Percentiles rank a stretch among this genome's conserved stretches.
phyloP scores from a whole-genome alignment of 345 rosid genomes.

The Linum lewisii region DNA sequence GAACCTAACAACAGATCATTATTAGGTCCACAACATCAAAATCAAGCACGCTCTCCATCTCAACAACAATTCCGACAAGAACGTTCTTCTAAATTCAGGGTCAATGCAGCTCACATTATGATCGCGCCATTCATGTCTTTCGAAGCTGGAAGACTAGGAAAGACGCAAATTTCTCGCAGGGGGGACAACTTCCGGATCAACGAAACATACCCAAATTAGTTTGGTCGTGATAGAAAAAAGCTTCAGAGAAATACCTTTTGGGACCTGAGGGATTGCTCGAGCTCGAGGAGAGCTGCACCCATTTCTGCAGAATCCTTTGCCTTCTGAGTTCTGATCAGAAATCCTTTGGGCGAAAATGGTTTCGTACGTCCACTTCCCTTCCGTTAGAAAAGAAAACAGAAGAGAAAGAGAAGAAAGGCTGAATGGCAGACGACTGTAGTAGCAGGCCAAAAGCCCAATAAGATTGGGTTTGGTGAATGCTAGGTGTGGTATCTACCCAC shows the following conservation, averaged over 20 bases:
- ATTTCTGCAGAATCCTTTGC: slow-evolving; percentile 17
- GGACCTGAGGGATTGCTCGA: slow-evolving; percentile 27
- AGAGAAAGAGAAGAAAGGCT: not conserved
- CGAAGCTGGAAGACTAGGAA: not conserved
- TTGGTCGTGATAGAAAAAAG: not conserved
- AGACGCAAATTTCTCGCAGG: not conserved
- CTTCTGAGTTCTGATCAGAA: slow-evolving; percentile 5
- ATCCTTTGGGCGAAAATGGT: not conserved
- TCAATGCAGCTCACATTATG: not conserved
- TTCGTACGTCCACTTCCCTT: not conserved
- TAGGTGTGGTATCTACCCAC: no score
- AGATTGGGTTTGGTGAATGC: not conserved
- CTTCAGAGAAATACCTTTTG: slow-evolving; percentile 21
- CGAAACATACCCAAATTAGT: not conserved
- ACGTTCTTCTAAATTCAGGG: not conserved
- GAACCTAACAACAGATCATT: no score
- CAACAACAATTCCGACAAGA: not conserved
- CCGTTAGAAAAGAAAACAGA: not conserved
- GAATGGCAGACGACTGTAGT: not conserved
- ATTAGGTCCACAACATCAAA: no score
- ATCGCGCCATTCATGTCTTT: not conserved
- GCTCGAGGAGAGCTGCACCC: slow-evolving; percentile 32
- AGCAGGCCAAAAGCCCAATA: not conserved
- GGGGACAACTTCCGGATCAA: not conserved
- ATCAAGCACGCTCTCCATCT: not conserved